These are phyloP conservation scores for Rhizophora mangle DNA, from an alignment of 345 rosid species.

Conservation along the genomic window DNA sequence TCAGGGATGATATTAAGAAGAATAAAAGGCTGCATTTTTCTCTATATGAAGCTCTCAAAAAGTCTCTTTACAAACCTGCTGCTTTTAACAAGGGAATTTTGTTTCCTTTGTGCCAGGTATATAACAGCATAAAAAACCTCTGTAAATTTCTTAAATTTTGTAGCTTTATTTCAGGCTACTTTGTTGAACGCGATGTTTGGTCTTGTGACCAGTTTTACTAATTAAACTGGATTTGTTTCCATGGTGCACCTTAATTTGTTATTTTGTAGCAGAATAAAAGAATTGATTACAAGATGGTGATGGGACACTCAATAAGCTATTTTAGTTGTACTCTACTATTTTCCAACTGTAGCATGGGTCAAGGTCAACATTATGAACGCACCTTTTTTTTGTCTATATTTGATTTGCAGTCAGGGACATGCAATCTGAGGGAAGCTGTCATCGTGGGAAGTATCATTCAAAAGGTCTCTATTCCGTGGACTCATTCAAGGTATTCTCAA, in stretches of 20 bases:
- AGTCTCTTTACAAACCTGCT: constrained; percentile 77
- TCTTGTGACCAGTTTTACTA: too few species aligned
- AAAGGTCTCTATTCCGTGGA: constrained; percentile 81
- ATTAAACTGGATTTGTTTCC: too few species aligned
- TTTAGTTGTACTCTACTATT: too few species aligned
- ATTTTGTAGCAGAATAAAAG: too few species aligned
- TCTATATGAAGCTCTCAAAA: constrained; percentile 76
- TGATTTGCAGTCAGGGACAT: constrained; percentile 80
- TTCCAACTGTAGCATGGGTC: too few species aligned
- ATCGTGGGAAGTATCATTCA: constrained; percentile 81
- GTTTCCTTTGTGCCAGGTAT: constrained; percentile 85
- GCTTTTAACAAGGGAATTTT: constrained; percentile 93
- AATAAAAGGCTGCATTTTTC: constrained; percentile 80
- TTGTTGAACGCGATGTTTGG: too few species aligned
- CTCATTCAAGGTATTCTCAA: constrained; percentile 72
- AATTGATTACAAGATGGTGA: too few species aligned
- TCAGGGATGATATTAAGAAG: constrained; percentile 84
- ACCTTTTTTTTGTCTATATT: constrained; percentile 2
- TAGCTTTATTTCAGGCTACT: too few species aligned
- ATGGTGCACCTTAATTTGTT: too few species aligned
- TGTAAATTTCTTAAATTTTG: too few species aligned
- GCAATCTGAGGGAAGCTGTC: constrained; percentile 91
- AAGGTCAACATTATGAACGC: too few species aligned
- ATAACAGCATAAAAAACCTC: background rate
- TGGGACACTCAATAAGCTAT: too few species aligned